A percentile compares a stretch with the other conserved stretches of the same genome.
Evolutionary conservation across 306 rosid genomes (phyloP).

Genomic region (Rubus parviflorus): DNA sequence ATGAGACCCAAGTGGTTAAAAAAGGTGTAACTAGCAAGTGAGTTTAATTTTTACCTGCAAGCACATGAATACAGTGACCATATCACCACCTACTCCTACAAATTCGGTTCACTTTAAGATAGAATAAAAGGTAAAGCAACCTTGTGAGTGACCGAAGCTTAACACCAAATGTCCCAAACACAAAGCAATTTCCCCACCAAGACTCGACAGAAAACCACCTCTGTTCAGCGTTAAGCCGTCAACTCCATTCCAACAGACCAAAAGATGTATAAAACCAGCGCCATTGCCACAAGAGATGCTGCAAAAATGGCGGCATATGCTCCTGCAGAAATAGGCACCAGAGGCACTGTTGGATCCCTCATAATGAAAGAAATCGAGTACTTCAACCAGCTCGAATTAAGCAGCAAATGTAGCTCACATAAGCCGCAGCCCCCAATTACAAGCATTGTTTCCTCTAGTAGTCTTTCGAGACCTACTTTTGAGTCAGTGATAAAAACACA

Average conservation of each 20-base stretch:
- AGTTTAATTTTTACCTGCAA: conserved; percentile 39
- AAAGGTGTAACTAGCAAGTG: conserved; percentile 31
- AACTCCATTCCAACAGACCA: conserved; percentile 36
- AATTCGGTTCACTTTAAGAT: conserved; percentile 35
- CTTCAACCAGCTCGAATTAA: conserved; percentile 44
- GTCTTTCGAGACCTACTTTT: conserved; percentile 37
- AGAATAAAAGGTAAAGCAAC: conserved; percentile 38
- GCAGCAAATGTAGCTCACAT: conserved; percentile 32
- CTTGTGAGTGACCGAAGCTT: conserved; percentile 34
- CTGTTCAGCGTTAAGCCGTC: conserved; percentile 44
- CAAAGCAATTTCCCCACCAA: conserved; percentile 36
- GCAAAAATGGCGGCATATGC: conserved; percentile 38
- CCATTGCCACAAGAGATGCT: conserved; percentile 24
- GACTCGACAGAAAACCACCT: conserved; percentile 37
- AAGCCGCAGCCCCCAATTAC: conserved; percentile 37
- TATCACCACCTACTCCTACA: conserved; percentile 41
- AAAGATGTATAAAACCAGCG: conserved; percentile 40
- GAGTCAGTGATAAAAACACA: conserved; percentile 39
- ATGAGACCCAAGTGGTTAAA: conserved; percentile 29
- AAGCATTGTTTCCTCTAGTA: conserved; percentile 39
- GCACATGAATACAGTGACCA: conserved; percentile 55
- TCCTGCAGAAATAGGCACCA: conserved; percentile 59
- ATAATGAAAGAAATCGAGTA: conserved; percentile 67
- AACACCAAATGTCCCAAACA: conserved; percentile 41
- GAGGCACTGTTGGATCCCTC: conserved; percentile 68